Evolutionary conservation across 305 asterid genomes (phyloP).

Genomic region (Striga hermonthica): DNA sequence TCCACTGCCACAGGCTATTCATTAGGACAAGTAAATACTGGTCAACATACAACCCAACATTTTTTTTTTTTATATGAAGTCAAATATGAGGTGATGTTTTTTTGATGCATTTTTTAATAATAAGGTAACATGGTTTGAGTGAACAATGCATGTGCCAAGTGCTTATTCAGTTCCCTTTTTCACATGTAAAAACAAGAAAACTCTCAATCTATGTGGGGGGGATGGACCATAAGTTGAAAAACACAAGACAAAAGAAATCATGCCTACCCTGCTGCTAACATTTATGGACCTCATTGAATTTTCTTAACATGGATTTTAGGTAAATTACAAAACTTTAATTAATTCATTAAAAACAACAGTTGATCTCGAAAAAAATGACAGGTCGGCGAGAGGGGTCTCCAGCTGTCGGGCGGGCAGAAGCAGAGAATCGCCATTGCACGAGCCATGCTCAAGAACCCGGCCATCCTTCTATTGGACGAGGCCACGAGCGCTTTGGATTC

Average conservation of each 20-base stretch:
- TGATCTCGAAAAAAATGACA: slow-evolving; percentile 13
- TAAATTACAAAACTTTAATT: neutral
- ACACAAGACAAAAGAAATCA: slow-evolving; percentile 6
- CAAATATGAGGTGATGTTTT: slow-evolving; percentile 49
- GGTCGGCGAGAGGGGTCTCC: slow-evolving; percentile 68
- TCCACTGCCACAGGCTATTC: no score
- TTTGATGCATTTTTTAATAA: slow-evolving; percentile 45
- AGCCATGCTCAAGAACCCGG: slow-evolving; percentile 66
- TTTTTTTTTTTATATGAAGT: slow-evolving; percentile 49
- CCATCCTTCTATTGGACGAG: slow-evolving; percentile 58
- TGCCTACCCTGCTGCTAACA: no score
- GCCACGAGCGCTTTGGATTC: slow-evolving; percentile 70
- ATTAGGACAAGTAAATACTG: no score
- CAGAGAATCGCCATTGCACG: slow-evolving; percentile 71
- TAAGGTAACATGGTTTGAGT: slow-evolving; percentile 63
- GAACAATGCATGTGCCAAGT: slow-evolving; percentile 70
- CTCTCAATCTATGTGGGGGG: neutral
- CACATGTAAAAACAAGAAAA: slow-evolving; percentile 33
- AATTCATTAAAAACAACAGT: neutral
- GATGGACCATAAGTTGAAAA: slow-evolving; percentile 14
- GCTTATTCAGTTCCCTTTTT: slow-evolving; percentile 35
- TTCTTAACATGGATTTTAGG: no score
- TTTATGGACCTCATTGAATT: no score
- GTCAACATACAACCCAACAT: slow-evolving; percentile 40
- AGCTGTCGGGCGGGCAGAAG: slow-evolving; percentile 64